Base-by-base conservation (phyloP, 2,329 filamentous ascomycete genomes). In the Aspergillus sp. region DNA sequence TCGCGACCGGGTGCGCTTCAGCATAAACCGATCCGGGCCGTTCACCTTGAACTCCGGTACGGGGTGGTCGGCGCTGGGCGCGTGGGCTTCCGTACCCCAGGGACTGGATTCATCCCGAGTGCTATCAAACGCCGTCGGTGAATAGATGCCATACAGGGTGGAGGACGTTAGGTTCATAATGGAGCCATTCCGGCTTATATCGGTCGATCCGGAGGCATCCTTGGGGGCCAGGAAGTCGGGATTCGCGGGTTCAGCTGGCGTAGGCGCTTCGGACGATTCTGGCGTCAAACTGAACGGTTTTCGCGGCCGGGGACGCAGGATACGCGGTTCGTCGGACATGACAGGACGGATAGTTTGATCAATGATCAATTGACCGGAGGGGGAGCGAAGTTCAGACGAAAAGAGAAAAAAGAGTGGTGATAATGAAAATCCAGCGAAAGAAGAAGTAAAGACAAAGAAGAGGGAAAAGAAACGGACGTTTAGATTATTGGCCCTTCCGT, bases 141-240 rank as follows among this genome's bases (percentile, higher is more conserved):
- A 83, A 73, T 94, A 98, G 59, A 98, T 98, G 46, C 93, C 91
- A 56, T 85, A 86, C 4, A 98, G 78, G 0, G 93, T 95, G 2
- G 88, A 90, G 7, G 86, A 84, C 3, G 88, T 95, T 50, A 98
- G 77, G 63, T 96, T 94, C 61, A 89, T 73, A 48, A 88, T 79
- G 7, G 88, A 95, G 54, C 85, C 81, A 27, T 83, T 86, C 48
- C 87, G 81, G 61, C 79, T 83, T 54, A 81, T 73, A 44, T 54
- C 77, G 69, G 54, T 66, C 52, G 57, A 63, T 32, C 53, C 58
- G 39, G 19, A 19, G 19, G 54, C 43, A 29, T 63, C 58, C 29
- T 64, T 66, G 27, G 60, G 52, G 35, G 59, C 63, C 29, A 71
- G 56, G 5, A 66, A 50, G 26, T 70, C 65, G 5, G 62, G 39